phyloP scores from a whole-genome alignment of 495 filamentous ascomycete species.

The Staphylotrichum longicolle region DNA sequence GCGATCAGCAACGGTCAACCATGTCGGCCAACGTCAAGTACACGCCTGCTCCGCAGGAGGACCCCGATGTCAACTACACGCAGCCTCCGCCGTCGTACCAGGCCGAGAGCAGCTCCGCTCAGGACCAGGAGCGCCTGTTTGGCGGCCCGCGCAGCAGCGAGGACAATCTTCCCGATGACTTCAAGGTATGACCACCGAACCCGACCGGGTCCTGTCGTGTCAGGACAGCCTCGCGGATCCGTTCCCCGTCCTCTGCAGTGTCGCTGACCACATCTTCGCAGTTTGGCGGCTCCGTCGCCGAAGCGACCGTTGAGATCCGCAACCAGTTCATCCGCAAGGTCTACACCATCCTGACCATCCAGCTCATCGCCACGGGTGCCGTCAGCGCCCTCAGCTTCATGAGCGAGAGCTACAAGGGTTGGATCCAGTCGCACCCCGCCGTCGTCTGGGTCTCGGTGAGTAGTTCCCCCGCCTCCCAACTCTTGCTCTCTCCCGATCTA shows the following conservation, averaged over 20 bases:
- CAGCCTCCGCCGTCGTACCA: constrained; percentile 85
- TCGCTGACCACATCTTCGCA: constrained; percentile 31
- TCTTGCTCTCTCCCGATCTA: background rate
- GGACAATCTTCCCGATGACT: constrained; percentile 94
- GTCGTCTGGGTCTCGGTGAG: constrained; percentile 76
- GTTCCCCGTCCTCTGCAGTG: background rate
- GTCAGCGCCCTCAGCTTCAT: constrained; percentile 84
- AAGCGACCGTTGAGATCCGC: constrained; percentile 90
- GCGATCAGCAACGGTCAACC: background rate
- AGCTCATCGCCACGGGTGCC: constrained; percentile 79
- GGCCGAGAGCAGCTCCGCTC: constrained; percentile 37
- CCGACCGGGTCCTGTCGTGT: no score
- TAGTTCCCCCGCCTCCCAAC: constrained; percentile 1
- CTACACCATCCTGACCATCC: constrained; percentile 63
- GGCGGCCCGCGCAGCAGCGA: constrained; percentile 68
- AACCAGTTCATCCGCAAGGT: constrained; percentile 96
- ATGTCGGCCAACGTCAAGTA: constrained; percentile 74
- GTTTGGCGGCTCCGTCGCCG: constrained; percentile 88
- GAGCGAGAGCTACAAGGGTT: constrained; percentile 71
- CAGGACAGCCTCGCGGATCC: no score
- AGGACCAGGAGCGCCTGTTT: constrained; percentile 42
- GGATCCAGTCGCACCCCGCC: constrained; percentile 82
- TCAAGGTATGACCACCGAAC: constrained; percentile 62
- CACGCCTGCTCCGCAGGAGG: constrained; percentile 66
- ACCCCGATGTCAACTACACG: constrained; percentile 69